A percentile compares a stretch with the other conserved stretches of the same genome.
phyloP scores from a whole-genome alignment of 768 basidiomycete genomes.

The Boletus coccyginus region DNA sequence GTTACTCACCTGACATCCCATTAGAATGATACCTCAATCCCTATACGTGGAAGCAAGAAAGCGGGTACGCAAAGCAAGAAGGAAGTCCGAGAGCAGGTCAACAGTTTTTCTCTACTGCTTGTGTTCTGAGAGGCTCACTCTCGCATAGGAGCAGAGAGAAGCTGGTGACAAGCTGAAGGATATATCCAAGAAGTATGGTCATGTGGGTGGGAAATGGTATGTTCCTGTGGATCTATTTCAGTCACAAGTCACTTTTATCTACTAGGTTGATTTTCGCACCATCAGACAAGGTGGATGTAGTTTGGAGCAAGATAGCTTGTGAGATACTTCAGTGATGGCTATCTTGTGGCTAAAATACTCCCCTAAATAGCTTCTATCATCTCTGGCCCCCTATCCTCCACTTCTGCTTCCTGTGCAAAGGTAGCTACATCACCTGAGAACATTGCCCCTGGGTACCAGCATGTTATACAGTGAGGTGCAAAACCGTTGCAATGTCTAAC shows the following conservation, averaged over 20 bases:
- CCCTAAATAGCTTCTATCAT: constrained; percentile 53
- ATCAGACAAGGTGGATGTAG: constrained; percentile 55
- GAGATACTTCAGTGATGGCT: constrained; percentile 14
- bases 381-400: constrained; percentile 59
- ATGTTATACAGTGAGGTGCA: no score
- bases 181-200: constrained; percentile 54
- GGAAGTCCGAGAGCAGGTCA: constrained; percentile 66
- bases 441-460: constrained; percentile 50
- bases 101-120: not conserved
- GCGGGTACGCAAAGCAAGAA: constrained; percentile 73
- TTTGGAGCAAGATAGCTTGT: constrained; percentile 67
- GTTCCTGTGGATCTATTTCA: not conserved
- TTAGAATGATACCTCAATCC: constrained; percentile 65
- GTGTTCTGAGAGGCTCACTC: not conserved
- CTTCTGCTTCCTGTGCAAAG: constrained; percentile 55
- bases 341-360: not conserved
- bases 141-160: constrained; percentile 53
- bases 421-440: constrained; percentile 60
- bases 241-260: not conserved
- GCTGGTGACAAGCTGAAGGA: constrained; percentile 56
- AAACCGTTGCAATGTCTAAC: no score
- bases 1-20: constrained; percentile 1
- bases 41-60: constrained; percentile 66
- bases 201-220: constrained; percentile 68
- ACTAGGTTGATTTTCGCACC: constrained; percentile 66